A percentile compares a stretch with the other conserved stretches of the same genome.
Evolutionary conservation across 1,284 basidiomycete genomes (phyloP).

Genomic region (Sporisorium sorghi): DNA sequence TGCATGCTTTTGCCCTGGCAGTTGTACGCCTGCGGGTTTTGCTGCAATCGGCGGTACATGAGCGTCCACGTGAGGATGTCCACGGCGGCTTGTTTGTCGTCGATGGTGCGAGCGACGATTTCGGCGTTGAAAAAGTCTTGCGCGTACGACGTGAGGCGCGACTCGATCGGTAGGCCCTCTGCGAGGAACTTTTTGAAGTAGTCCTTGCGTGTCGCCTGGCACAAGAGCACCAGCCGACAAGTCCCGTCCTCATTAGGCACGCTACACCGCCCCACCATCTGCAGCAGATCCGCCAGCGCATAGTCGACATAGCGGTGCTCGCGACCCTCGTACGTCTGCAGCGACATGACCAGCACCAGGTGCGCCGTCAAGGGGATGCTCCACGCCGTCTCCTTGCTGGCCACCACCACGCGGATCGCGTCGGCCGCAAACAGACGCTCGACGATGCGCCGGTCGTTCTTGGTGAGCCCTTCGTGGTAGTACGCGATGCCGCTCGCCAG

Average conservation of each 20-base stretch:
- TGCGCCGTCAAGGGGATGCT: conserved; percentile 90
- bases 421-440: conserved; percentile 93
- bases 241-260: conserved; percentile 76
- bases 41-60: conserved; percentile 95
- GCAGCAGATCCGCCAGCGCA: conserved; percentile 94
- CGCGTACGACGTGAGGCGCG: conserved; percentile 72
- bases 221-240: conserved; percentile 93
- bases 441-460: conserved; percentile 91
- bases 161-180: conserved; percentile 96
- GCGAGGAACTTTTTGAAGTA: conserved; percentile 99
- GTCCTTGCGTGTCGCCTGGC: conserved; percentile 91
- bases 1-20: conserved; percentile 64
- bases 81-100: conserved; percentile 71
- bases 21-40: conserved; percentile 75
- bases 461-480: conserved; percentile 92
- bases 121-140: conserved; percentile 99
- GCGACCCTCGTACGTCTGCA: conserved; percentile 84
- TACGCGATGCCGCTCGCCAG: conserved; percentile 92
- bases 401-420: conserved; percentile 93
- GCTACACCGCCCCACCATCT: conserved; percentile 98
- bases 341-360: conserved; percentile 98
- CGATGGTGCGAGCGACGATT: conserved; percentile 97
- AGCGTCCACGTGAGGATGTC: conserved; percentile 94
- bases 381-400: conserved; percentile 96
- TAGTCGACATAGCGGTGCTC: conserved; percentile 89